Evolutionary conservation across 306 rosid genomes (phyloP).

Genomic region (Albizia julibrissin): DNA sequence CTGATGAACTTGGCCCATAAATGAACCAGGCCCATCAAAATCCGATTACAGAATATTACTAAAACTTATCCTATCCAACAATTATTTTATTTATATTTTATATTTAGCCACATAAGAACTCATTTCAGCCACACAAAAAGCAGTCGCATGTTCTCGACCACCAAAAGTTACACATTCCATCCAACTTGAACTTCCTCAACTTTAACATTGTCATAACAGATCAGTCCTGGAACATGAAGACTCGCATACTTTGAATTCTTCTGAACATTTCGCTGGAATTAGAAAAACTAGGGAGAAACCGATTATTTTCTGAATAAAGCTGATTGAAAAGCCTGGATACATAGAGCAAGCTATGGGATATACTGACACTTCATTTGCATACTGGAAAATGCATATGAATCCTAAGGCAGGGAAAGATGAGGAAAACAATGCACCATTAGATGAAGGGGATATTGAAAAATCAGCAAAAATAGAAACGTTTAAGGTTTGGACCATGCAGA

Average conservation of each 20-base stretch:
- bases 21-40: too few relatives aligned
- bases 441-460: not conserved
- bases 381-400: not conserved
- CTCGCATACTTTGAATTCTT: not conserved
- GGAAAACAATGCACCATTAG: not conserved
- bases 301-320: not conserved
- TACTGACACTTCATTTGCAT: not conserved
- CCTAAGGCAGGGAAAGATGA: not conserved
- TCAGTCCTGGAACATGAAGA: not conserved
- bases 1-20: not conserved
- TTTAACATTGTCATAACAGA: not conserved
- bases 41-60: not conserved
- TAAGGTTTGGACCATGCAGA: not conserved
- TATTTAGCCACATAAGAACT: not conserved
- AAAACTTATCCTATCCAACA: not conserved
- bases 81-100: not conserved
- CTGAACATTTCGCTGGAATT: not conserved
- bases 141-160: not conserved
- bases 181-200: constrained; percentile 6
- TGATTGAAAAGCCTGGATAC: not conserved
- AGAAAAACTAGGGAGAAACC: not conserved
- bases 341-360: not conserved
- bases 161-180: not conserved
- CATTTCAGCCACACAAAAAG: not conserved
- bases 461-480: not conserved